Evolutionary conservation across 495 filamentous ascomycete genomes (phyloP).

Genomic region (Talaromyces nanjingensis): DNA sequence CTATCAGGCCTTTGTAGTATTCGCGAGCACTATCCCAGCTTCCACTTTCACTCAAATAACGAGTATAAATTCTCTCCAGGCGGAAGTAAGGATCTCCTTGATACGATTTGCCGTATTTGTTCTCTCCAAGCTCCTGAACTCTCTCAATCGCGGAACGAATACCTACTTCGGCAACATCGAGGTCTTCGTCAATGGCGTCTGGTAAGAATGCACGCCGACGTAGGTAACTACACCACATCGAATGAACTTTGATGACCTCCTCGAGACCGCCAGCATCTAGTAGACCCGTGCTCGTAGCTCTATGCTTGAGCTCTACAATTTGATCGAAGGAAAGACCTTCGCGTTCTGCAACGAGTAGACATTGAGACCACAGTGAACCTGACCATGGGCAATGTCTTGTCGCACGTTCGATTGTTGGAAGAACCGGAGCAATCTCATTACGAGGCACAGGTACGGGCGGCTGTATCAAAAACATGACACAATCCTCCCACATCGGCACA

Average conservation of each 20-base stretch:
- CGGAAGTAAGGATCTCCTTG: conserved; percentile 81
- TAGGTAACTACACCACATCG: conserved; percentile 88
- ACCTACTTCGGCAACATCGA: conserved; percentile 87
- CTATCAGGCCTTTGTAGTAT: conserved; percentile 65
- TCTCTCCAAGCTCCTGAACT: conserved; percentile 68
- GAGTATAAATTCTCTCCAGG: conserved; percentile 84
- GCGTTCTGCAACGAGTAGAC: conserved; percentile 74
- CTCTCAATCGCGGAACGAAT: conserved; percentile 78
- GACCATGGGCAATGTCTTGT: conserved; percentile 90
- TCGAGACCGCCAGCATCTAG: conserved; percentile 71
- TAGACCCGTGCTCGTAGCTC: conserved; percentile 73
- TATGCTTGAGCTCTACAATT: conserved; percentile 85
- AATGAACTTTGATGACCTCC: conserved; percentile 80
- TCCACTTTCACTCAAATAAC: conserved; percentile 74
- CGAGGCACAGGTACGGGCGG: conserved; percentile 26
- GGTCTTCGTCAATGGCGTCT: conserved; percentile 74
- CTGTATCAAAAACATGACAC: conserved; percentile 62
- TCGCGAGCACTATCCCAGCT: conserved; percentile 59
- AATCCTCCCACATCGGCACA: conserved; percentile 71
- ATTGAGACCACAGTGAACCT: conserved; percentile 82
- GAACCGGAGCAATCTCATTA: conserved; percentile 27
- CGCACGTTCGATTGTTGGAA: conserved; percentile 61
- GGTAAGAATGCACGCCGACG: conserved; percentile 73
- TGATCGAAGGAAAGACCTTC: conserved; percentile 65
- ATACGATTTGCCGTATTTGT: conserved; percentile 67